phyloP scores from a whole-genome alignment of 2,329 filamentous ascomycete species.

The Trichoderma atrobrunneum region DNA sequence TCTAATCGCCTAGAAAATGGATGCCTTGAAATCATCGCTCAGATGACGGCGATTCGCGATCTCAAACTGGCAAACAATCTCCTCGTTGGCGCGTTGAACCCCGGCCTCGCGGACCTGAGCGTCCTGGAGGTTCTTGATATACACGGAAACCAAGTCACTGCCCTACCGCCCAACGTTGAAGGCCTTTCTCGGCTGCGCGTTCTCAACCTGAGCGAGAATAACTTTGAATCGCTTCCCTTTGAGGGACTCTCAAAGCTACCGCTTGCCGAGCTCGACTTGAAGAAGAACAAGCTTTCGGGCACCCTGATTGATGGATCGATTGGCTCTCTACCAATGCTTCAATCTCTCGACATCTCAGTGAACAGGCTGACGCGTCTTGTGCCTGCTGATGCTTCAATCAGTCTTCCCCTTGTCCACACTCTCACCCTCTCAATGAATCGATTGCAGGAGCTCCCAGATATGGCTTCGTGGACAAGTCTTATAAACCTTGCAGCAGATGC shows the following conservation, averaged over 20 bases:
- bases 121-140: slow-evolving; percentile 79
- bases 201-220: slow-evolving; percentile 78
- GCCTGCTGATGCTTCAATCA: slow-evolving; percentile 45
- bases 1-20: slow-evolving; percentile 76
- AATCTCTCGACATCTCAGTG: slow-evolving; percentile 72
- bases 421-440: slow-evolving; percentile 80
- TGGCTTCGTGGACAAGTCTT: slow-evolving; percentile 71
- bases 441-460: slow-evolving; percentile 67
- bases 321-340: slow-evolving; percentile 59
- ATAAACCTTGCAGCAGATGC: slow-evolving; percentile 74
- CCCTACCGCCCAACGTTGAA: slow-evolving; percentile 65
- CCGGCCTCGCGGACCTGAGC: slow-evolving; percentile 59
- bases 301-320: slow-evolving; percentile 65
- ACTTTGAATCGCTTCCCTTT: slow-evolving; percentile 68
- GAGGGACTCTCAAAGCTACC: slow-evolving; percentile 64
- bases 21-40: slow-evolving; percentile 68
- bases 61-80: slow-evolving; percentile 78
- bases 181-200: slow-evolving; percentile 67
- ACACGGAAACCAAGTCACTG: slow-evolving; percentile 73
- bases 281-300: slow-evolving; percentile 75
- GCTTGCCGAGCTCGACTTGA: slow-evolving; percentile 68
- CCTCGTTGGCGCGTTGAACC: slow-evolving; percentile 64
- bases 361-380: slow-evolving; percentile 66
- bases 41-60: slow-evolving; percentile 71
- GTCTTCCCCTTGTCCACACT: slow-evolving; percentile 68